Evolutionary conservation across 179 eudicot species (phyloP), one percentile per base, ranked within the genome.

Genomic region (Gypsophila paniculata): DNA sequence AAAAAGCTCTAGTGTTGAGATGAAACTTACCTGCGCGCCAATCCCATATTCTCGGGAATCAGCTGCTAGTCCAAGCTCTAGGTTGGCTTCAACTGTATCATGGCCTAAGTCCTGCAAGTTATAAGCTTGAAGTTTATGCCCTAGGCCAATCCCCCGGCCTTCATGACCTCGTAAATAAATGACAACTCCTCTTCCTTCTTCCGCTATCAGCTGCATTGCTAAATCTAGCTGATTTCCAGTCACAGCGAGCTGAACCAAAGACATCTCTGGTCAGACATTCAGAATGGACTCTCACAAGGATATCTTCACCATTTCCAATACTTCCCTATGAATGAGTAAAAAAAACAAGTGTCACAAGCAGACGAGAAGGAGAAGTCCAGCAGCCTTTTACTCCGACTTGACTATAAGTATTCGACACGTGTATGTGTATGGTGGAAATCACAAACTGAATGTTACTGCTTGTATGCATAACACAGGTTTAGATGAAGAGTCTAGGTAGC

Each of bases 181-280:
- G 18, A 93, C 68, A 8, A 85, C 90, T 12, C 98, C 98, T 77
- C 97, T 84, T 62, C 96, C 96, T 4, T 85, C 89, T 81, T 84
- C 73, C 74, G 90, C 93, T 32, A 93, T 89, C 72, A 86, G n/a
- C 71, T 87, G 77, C 99, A 94, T 86, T 25, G 97, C 96, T 70
- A 93, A 57, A 17, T 73, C 92, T 68, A 93, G 81, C 78, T 93
- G 99, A 58, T 79, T 78, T 3, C 97, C 99, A 93, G 76, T 93
- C 99, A 68, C 99, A 93, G 52, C 99, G 74, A 62, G 77, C 89
- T 68, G 99, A 91, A 21, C 97, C 99, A 74, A 93, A 93, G 4
- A 91, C 88, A 75, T 93, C 99, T 9, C 99, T 97, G 7, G 97
- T 91, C 79, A 93, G 73, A 77, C 99, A 93, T 81, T 93, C 99